These are phyloP conservation scores for Yamadazyma diddensiae DNA, from an alignment of 1,139 yeast genomes.

Conservation along the genomic window DNA sequence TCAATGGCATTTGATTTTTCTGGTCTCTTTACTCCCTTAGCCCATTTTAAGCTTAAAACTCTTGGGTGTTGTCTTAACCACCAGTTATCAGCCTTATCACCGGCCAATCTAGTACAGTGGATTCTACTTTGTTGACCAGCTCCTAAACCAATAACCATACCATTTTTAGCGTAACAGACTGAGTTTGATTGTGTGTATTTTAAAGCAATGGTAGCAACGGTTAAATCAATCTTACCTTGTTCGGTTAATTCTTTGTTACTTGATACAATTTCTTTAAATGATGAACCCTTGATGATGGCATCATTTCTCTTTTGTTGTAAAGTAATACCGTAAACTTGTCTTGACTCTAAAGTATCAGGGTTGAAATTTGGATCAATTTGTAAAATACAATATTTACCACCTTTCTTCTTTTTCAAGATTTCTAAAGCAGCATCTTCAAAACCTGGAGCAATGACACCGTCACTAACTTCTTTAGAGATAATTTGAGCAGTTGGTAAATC, in stretches of 20 bases:
- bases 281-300: slow-evolving; percentile 82
- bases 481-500: slow-evolving; percentile 96
- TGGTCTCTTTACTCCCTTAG: slow-evolving; percentile 97
- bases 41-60: slow-evolving; percentile 93
- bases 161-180: slow-evolving; percentile 96
- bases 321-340: slow-evolving; percentile 95
- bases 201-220: slow-evolving; percentile 95
- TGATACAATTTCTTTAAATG: slow-evolving; percentile 91
- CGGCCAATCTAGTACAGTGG: slow-evolving; percentile 98
- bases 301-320: slow-evolving; percentile 97
- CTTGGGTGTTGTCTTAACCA: slow-evolving; percentile 98
- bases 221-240: slow-evolving; percentile 88
- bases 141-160: slow-evolving; percentile 98
- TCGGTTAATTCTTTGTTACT: slow-evolving; percentile 82
- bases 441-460: slow-evolving; percentile 99
- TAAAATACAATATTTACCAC: slow-evolving; percentile 93
- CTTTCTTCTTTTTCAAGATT: slow-evolving; percentile 86
- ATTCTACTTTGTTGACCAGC: slow-evolving; percentile 99
- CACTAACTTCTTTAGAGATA: slow-evolving; percentile 95
- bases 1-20: slow-evolving; percentile 98
- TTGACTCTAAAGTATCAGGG: slow-evolving; percentile 79
- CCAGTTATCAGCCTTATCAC: slow-evolving; percentile 99
- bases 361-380: slow-evolving; percentile 93
- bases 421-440: slow-evolving; percentile 89
- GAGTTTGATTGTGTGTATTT: slow-evolving; percentile 98